phyloP scores from a whole-genome alignment of 1,139 yeast species.

The Pichia kudriavzevii region DNA sequence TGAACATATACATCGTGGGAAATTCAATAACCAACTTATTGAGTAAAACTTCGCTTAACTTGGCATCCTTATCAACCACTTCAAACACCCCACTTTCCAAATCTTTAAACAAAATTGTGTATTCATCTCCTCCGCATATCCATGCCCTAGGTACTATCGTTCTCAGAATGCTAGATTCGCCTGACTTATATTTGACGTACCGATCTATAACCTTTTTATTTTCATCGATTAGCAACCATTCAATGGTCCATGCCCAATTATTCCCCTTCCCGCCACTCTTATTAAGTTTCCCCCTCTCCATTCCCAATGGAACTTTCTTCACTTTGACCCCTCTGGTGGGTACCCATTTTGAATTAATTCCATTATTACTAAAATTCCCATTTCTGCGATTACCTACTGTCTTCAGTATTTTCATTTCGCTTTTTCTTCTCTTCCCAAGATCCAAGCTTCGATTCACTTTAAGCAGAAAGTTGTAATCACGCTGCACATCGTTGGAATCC shows the following conservation, averaged over 20 bases:
- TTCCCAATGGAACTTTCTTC: constrained; percentile 57
- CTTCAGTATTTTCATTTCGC: constrained; percentile 15
- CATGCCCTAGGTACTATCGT: constrained; percentile 11
- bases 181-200: constrained; percentile 6
- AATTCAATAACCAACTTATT: constrained; percentile 64
- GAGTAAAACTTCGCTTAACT: constrained; percentile 40
- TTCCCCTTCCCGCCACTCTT: constrained; percentile 52
- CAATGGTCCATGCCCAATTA: constrained; percentile 62
- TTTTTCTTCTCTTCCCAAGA: constrained; percentile 41
- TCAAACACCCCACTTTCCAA: constrained; percentile 3
- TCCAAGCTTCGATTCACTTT: constrained; percentile 51
- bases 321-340: constrained; percentile 40
- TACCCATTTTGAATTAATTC: not conserved
- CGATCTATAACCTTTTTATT: constrained; percentile 1
- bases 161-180: constrained; percentile 1
- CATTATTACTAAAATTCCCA: constrained; percentile 27
- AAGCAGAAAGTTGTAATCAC: constrained; percentile 77
- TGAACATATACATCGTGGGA: constrained; percentile 62
- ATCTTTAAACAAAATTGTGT: constrained; percentile 6
- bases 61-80: not conserved
- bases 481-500: constrained; percentile 44
- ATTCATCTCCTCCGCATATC: too few relatives aligned
- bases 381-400: too few relatives aligned
- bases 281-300: constrained; percentile 62
- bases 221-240: constrained; percentile 38